Conservation (phyloP, 1,284 basidiomycete species). For the Ceratobasidium sp. region DNA sequence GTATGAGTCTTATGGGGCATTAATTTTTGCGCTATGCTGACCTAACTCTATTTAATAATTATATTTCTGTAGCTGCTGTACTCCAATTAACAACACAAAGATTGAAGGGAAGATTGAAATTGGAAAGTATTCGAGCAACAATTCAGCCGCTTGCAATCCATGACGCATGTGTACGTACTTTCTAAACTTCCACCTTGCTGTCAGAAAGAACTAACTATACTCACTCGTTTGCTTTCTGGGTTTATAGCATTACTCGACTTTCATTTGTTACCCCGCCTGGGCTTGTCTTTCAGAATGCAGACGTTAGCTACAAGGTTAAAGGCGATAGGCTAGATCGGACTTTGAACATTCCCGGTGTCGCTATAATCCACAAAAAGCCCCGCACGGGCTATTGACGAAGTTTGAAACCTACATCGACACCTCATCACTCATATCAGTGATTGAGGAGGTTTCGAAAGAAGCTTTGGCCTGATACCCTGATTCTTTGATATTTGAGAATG, state of each 20-base stretch:
- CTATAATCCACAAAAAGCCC: conserved; percentile 5
- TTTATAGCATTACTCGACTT: background rate
- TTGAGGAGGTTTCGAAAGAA: conserved; percentile 6
- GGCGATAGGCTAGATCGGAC: conserved; percentile 5
- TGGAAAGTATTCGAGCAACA: conserved; percentile 5
- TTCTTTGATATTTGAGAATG: too few relatives aligned
- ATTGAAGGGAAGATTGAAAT: conserved; percentile 12
- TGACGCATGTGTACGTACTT: conserved; percentile 29
- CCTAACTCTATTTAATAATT: background rate
- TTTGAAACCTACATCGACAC: conserved; percentile 31
- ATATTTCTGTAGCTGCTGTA: conserved; percentile 1
- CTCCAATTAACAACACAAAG: conserved; percentile 22
- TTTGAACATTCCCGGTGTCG: conserved; percentile 15
- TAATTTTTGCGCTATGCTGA: too few relatives aligned
- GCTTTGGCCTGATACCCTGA: too few relatives aligned
- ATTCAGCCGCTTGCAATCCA: background rate
- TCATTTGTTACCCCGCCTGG: conserved; percentile 7
- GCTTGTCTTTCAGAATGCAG: conserved; percentile 15
- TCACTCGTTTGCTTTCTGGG: background rate
- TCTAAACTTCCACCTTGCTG: background rate
- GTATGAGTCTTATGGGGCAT: background rate
- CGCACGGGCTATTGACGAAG: conserved; percentile 3
- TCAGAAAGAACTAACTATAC: background rate
- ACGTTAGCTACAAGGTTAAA: conserved; percentile 14
- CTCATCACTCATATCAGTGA: background rate